Base-by-base conservation (phyloP, 306 rosid genomes). In the Abrus precatorius region DNA sequence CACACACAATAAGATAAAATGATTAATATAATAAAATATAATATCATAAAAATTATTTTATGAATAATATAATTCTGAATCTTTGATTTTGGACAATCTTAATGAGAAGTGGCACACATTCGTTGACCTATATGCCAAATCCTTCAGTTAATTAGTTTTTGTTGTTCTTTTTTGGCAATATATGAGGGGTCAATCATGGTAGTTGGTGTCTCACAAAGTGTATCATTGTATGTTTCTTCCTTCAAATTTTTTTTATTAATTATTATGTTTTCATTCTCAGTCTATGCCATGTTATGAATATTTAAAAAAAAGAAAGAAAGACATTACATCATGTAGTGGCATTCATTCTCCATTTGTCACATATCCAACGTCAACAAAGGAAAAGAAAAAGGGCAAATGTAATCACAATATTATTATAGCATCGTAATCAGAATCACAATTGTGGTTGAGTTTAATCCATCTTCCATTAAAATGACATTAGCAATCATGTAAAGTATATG, bases 181-280 rank as follows among this genome's bases (percentile, higher is more conserved):
- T 52, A 43, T 10, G 44, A 30, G 30, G 20, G 56, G 61, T 54
- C 83, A 36, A 64, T 52, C n/a, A 64, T 72, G 80, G 61, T 27
- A 20, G 80, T 47, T 73, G 69, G 57, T 57, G 80, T 78, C 74
- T 84, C 74, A 28, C 65, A 84, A 80, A 75, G 76, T 14, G 65
- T 7, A n/a, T 45, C 6, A n/a, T 62, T 80, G 84, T 62, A 74
- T 43, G 68, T 59, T 68, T 43, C 13, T 63, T 54, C 50, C 27
- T 62, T 28, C 36, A 62, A 40, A n/a, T 73, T 59, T 73, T 59
- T 13, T 59, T 59, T 30, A 13, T 50, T 29, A 32, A 13, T 29
- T 27, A 28, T 57, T 20, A 38, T 59, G 66, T 28, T 12, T 45
- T 3, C 12, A 48, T 67, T 45, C 38, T 1, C 10, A 29, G 1